A percentile compares a stretch with the other conserved stretches of the same genome.
Conservation (phyloP, 73 alveolate species). For the Urostyla sp. region DNA sequence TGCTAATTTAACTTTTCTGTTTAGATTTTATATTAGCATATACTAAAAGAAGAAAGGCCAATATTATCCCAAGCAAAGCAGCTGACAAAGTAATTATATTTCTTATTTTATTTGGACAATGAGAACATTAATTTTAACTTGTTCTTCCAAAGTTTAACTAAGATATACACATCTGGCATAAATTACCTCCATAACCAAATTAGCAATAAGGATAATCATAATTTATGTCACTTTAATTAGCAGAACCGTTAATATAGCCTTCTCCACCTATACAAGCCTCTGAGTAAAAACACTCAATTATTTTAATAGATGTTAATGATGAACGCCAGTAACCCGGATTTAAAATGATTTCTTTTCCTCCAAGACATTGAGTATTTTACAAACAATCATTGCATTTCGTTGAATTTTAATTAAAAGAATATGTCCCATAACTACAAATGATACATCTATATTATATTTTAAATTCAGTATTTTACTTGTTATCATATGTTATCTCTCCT, state of each 20-base stretch:
- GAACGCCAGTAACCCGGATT: conserved; percentile 62
- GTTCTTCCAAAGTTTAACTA: not conserved
- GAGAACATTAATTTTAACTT: not conserved
- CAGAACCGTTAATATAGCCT: not conserved
- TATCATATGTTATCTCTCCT: not conserved
- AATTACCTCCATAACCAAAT: conserved; percentile 5
- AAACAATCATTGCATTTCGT: conserved; percentile 7
- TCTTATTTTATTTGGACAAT: not conserved
- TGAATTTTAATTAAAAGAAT: not conserved
- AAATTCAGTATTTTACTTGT: not conserved
- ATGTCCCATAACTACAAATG: not conserved
- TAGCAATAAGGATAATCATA: not conserved
- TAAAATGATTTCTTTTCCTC: conserved; percentile 12
- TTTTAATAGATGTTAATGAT: not conserved
- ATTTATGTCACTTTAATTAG: too few relatives aligned
- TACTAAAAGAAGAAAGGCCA: not conserved
- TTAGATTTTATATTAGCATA: not conserved
- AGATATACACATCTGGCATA: not conserved
- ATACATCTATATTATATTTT: conserved; percentile 4
- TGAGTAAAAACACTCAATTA: not conserved
- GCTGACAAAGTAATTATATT: not conserved
- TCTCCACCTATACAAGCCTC: conserved; percentile 37
- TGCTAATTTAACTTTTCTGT: not conserved
- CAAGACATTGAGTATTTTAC: conserved; percentile 15
- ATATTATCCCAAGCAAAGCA: not conserved